Evolutionary conservation across 140 eudicot genomes (phyloP), one percentile per base, ranked within the genome.

Genomic region (Bidens hawaiensis): DNA sequence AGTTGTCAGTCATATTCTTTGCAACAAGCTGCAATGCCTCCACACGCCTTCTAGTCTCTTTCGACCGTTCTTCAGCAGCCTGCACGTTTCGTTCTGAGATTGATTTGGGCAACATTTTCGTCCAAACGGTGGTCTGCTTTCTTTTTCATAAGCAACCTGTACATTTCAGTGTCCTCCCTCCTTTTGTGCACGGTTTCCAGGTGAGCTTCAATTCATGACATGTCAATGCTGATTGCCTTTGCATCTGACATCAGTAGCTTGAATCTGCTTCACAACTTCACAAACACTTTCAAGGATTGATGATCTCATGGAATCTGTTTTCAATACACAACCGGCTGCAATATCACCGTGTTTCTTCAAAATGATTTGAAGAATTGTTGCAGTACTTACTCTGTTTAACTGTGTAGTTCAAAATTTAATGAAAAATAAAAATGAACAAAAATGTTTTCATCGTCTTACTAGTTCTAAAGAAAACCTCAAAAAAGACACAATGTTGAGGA

Each of bases 271-370:
- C 6, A 83, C 81, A 53, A 66, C 57, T 33, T 76, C 70, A 63
- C 83, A 79, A 22, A 83, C n/a, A n/a, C n/a, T n/a, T n/a, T n/a
- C n/a, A n/a, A n/a, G n/a, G n/a, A n/a, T n/a, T n/a, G n/a, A n/a
- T n/a, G n/a, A n/a, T n/a, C n/a, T n/a, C n/a, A n/a, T n/a, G n/a
- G n/a, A n/a, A n/a, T n/a, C n/a, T n/a, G 77, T 62, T 14, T 77
- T 77, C 72, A 58, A 74, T 55, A 64, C 2, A 60, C 84, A 80
- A 6, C 67, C 17, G 21, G 79, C 67, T 48, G 83, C 76, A 14
- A 80, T 83, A 55, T 83, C 81, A 21, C 89, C 81, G 22, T 83
- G 73, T 24, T 80, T 80, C 48, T 51, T 68, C 45, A 80, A 45
- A 27, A 75, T 62, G 57, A 79, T 67, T 53, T 60, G 61, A 28